These are phyloP conservation scores for Chionographis japonica DNA, from an alignment of 106 monocot species.

Conservation along the genomic window DNA sequence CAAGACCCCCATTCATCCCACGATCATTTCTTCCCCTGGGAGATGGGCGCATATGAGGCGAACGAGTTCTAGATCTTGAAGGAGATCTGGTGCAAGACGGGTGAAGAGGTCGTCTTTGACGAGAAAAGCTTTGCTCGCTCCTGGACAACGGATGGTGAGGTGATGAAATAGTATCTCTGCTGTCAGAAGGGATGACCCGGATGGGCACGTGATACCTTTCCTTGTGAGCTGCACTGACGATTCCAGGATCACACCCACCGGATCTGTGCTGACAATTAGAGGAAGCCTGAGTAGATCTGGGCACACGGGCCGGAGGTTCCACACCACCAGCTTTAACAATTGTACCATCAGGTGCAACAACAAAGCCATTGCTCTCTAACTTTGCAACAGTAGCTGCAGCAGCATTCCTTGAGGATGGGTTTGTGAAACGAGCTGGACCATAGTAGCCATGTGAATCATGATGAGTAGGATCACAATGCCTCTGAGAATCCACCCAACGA, in stretches of 20 bases:
- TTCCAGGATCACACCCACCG: conserved; percentile 27
- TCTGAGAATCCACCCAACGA: conserved; percentile 29
- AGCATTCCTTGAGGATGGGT: conserved; percentile 54
- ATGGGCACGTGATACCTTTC: conserved; percentile 26
- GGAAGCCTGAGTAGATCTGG: conserved; percentile 10
- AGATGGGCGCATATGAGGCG: conserved; percentile 53
- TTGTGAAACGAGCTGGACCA: conserved; percentile 30
- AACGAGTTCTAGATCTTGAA: conserved; percentile 73
- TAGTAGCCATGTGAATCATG: conserved; percentile 38
- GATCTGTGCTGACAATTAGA: conserved; percentile 14
- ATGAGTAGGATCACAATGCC: conserved; percentile 9
- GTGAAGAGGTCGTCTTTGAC: conserved; percentile 31
- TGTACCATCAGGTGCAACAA: conserved; percentile 88
- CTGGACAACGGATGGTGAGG: conserved; percentile 20
- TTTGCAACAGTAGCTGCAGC: conserved; percentile 75
- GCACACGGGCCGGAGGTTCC: conserved; percentile 11
- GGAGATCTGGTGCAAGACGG: conserved; percentile 46
- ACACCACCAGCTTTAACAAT: conserved; percentile 43
- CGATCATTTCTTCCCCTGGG: conserved; percentile 32
- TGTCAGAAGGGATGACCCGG: conserved; percentile 22
- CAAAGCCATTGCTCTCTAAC: conserved; percentile 77
- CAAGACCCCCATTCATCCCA: conserved; percentile 18
- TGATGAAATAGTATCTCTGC: conserved; percentile 9
- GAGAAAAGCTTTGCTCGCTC: conserved; percentile 56
- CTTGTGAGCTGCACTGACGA: conserved; percentile 11